Conservation (phyloP, 2,329 filamentous ascomycete species). For the Calonectria pteridis region DNA sequence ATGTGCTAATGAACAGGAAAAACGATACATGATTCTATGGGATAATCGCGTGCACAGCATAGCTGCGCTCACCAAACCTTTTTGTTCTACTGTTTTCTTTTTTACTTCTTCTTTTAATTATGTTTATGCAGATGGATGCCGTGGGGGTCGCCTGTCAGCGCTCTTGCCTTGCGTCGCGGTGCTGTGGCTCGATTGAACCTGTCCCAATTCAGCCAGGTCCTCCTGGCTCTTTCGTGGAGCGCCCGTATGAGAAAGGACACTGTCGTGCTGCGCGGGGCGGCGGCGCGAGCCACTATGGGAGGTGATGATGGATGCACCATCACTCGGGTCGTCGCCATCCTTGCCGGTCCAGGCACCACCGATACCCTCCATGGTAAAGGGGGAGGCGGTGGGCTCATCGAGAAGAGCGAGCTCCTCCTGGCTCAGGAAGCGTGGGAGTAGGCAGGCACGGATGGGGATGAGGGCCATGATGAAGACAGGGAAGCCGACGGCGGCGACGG, state of each 20-base stretch:
- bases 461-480: conserved; percentile 79
- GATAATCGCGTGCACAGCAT: neutral
- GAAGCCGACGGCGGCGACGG: conserved; percentile 85
- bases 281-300: conserved; percentile 17
- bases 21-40: neutral
- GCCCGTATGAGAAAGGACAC: conserved; percentile 44
- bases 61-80: neutral
- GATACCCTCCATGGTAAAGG: conserved; percentile 82
- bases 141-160: conserved; percentile 37
- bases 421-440: conserved; percentile 73
- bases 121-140: conserved; percentile 22
- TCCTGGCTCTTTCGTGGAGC: conserved; percentile 49
- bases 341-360: conserved; percentile 70
- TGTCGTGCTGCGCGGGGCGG: conserved; percentile 33
- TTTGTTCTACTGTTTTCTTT: neutral
- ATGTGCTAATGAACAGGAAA: neutral
- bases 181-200: conserved; percentile 45
- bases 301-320: conserved; percentile 33
- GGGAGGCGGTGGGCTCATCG: conserved; percentile 80
- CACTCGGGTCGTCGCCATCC: conserved; percentile 33
- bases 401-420: conserved; percentile 71
- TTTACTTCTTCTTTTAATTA: neutral
- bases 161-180: conserved; percentile 47
- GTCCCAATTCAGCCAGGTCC: conserved; percentile 51
- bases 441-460: conserved; percentile 73